A percentile compares a stretch with the other conserved stretches of the same genome.
phyloP scores from a whole-genome alignment of 2,329 filamentous ascomycete species.

The Alternaria arbusti region DNA sequence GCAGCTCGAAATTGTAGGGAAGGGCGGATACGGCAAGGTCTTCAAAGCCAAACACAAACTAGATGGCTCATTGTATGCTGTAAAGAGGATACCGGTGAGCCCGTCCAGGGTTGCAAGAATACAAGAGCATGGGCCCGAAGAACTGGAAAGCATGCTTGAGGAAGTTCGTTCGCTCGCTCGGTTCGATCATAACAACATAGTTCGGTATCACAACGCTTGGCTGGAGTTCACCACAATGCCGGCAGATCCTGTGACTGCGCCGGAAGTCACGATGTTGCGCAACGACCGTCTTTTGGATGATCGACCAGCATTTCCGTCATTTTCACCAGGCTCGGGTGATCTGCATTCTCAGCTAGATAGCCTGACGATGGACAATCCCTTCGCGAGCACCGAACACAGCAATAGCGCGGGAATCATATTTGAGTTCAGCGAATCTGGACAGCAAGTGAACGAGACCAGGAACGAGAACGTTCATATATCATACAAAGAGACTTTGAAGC shows the following conservation, averaged over 20 bases:
- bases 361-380: constrained; percentile 26
- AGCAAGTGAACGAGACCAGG: constrained; percentile 14
- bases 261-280: constrained; percentile 17
- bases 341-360: constrained; percentile 21
- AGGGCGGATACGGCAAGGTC: constrained; percentile 70
- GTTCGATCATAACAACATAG: constrained; percentile 70
- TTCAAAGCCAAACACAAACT: constrained; percentile 67
- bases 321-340: constrained; percentile 11
- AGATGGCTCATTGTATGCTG: constrained; percentile 67
- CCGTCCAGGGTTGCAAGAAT: constrained; percentile 59
- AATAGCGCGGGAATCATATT: constrained; percentile 37
- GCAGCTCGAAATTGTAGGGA: constrained; percentile 62
- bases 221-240: constrained; percentile 55
- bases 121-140: constrained; percentile 58
- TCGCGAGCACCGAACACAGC: constrained; percentile 15
- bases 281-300: constrained; percentile 34
- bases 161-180: constrained; percentile 68
- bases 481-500: constrained; percentile 44
- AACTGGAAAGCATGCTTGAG: constrained; percentile 63
- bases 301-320: constrained; percentile 16
- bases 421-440: constrained; percentile 34
- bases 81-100: constrained; percentile 69
- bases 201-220: constrained; percentile 71
- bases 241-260: constrained; percentile 10
- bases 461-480: constrained; percentile 16